These are phyloP conservation scores for Myxozyma lipomycoides DNA, from an alignment of 805 yeast genomes.

Conservation along the genomic window DNA sequence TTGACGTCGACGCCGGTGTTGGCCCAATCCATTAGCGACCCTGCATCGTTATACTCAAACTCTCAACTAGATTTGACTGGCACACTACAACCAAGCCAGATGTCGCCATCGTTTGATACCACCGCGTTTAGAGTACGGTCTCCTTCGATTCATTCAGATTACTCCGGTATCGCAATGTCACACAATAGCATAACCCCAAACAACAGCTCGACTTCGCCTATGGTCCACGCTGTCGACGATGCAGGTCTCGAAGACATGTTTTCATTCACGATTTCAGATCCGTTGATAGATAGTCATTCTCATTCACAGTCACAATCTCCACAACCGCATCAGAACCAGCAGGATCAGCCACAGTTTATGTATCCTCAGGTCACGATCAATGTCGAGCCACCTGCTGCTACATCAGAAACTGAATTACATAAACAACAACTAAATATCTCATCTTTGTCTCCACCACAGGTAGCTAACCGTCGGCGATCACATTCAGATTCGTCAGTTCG, in stretches of 20 bases:
- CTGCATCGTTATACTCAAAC: background rate
- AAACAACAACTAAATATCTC: background rate
- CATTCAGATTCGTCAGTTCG: constrained; percentile 21
- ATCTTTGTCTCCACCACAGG: constrained; percentile 9
- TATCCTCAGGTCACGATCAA: constrained; percentile 3
- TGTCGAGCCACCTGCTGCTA: constrained; percentile 1
- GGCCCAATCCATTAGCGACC: too few species aligned
- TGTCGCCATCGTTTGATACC: background rate
- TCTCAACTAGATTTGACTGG: background rate
- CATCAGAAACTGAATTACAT: background rate
- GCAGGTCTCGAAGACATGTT: constrained; percentile 14
- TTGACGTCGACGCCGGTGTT: background rate
- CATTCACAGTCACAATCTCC: background rate
- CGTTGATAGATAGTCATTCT: background rate
- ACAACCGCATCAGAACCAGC: background rate
- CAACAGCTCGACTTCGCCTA: constrained; percentile 11
- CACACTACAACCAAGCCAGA: too few species aligned
- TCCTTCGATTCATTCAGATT: constrained; percentile 21
- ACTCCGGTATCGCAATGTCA: constrained; percentile 14
- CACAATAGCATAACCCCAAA: constrained; percentile 1
- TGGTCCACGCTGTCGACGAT: constrained; percentile 7
- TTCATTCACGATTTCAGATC: constrained; percentile 12
- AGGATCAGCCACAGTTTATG: constrained; percentile 1
- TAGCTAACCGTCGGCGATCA: constrained; percentile 13
- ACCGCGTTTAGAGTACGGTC: constrained; percentile 7